These are phyloP conservation scores for Aureobasidium pullulans DNA, from an alignment of 2,329 filamentous ascomycete species.

Conservation along the genomic window DNA sequence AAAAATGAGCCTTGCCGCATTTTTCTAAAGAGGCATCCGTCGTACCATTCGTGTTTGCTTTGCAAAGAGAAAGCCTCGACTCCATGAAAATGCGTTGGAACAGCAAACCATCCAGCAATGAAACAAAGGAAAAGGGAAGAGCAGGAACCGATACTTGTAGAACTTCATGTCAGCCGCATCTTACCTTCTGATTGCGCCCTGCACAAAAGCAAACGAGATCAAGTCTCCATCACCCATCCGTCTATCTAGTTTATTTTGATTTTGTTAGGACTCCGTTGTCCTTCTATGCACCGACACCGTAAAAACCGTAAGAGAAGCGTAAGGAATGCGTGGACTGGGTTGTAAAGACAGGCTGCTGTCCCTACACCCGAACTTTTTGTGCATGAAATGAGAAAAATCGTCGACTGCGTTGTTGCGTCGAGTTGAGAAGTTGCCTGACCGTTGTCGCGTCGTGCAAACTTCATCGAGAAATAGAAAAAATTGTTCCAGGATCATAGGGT, in stretches of 20 bases:
- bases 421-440: constrained; percentile 4
- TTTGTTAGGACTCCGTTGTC: neutral
- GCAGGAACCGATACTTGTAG: neutral
- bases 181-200: neutral
- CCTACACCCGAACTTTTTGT: constrained; percentile 2
- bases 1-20: neutral
- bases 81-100: constrained; percentile 2
- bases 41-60: neutral
- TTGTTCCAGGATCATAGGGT: neutral
- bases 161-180: neutral
- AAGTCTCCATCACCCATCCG: neutral
- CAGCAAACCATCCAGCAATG: neutral
- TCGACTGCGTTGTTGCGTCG: neutral
- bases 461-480: constrained; percentile 3
- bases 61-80: constrained; percentile 3
- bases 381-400: neutral
- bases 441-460: constrained; percentile 7
- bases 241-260: constrained; percentile 6
- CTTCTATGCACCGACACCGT: constrained; percentile 4
- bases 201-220: neutral
- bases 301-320: neutral
- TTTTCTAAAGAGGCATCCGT: neutral
- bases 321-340: constrained; percentile 4
- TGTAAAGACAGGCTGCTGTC: constrained; percentile 10
- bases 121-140: neutral